These are phyloP conservation scores for Aotearoamyces nothofagi DNA, from an alignment of 2,329 filamentous ascomycete species.

Conservation along the genomic window DNA sequence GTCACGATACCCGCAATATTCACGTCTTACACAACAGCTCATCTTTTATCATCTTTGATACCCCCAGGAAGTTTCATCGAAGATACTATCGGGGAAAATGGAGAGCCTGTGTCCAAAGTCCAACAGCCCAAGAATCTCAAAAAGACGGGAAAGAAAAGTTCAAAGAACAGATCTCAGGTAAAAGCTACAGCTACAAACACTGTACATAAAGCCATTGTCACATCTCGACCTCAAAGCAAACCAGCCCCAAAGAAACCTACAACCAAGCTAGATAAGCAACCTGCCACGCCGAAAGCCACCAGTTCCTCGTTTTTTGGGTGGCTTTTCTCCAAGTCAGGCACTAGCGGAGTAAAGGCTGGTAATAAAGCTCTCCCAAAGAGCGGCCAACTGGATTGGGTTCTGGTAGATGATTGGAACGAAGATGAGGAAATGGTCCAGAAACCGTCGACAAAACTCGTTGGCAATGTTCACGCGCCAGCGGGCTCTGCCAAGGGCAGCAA, in stretches of 20 bases:
- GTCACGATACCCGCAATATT: slow-evolving; percentile 90
- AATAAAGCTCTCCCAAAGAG: slow-evolving; percentile 55
- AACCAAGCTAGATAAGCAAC: slow-evolving; percentile 11
- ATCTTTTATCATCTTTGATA: slow-evolving; percentile 76
- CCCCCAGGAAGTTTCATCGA: slow-evolving; percentile 52
- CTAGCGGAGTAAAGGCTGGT: slow-evolving; percentile 23
- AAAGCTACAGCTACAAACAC: slow-evolving; percentile 16
- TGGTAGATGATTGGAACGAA: slow-evolving; percentile 51
- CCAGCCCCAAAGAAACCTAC: slow-evolving; percentile 16
- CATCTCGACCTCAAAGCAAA: slow-evolving; percentile 14
- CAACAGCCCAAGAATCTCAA: slow-evolving; percentile 24
- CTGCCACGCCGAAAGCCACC: slow-evolving; percentile 3
- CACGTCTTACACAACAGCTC: slow-evolving; percentile 86
- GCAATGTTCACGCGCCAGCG: background rate
- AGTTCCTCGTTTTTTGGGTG: slow-evolving; percentile 21
- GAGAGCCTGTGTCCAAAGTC: slow-evolving; percentile 37
- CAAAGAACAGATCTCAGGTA: slow-evolving; percentile 14
- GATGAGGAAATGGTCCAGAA: slow-evolving; percentile 24
- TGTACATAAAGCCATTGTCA: slow-evolving; percentile 15
- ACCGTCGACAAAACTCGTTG: slow-evolving; percentile 2
- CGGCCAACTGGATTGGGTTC: slow-evolving; percentile 59
- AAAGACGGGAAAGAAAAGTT: slow-evolving; percentile 14
- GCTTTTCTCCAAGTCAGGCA: slow-evolving; percentile 28
- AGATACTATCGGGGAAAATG: slow-evolving; percentile 42
- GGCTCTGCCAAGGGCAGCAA: slow-evolving; percentile 12